These are phyloP conservation scores for Neurospora terricola DNA, from an alignment of 495 filamentous ascomycete genomes.

Conservation along the genomic window DNA sequence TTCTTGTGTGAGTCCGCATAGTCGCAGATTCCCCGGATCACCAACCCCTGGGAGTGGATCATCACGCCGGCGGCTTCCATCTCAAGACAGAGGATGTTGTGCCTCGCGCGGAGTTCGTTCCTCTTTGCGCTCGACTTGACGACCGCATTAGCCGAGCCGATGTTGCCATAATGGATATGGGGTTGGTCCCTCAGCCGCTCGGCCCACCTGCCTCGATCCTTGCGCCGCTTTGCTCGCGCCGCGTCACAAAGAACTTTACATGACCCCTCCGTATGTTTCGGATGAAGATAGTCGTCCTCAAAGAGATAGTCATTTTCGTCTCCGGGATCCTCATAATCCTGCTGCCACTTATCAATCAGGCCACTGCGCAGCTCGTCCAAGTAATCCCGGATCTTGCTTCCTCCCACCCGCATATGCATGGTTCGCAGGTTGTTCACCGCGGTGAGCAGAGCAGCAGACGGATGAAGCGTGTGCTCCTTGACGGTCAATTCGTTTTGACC, in stretches of 20 bases:
- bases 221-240: too few relatives aligned
- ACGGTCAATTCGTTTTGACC: background rate
- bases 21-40: background rate
- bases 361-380: conserved; percentile 2
- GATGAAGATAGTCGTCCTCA: background rate
- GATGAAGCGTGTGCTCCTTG: conserved; percentile 10
- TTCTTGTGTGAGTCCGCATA: background rate
- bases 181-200: too few relatives aligned
- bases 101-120: background rate
- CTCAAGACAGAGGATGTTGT: background rate
- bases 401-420: conserved; percentile 4
- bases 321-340: background rate
- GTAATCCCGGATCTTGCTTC: conserved; percentile 11
- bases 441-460: conserved; percentile 15
- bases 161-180: too few relatives aligned
- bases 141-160: too few relatives aligned
- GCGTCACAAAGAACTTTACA: background rate
- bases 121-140: background rate
- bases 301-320: background rate
- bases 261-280: background rate
- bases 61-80: background rate
- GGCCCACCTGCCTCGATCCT: too few relatives aligned
- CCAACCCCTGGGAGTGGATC: conserved; percentile 4
- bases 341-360: background rate
- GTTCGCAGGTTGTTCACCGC: conserved; percentile 11